Conservation (phyloP, 2,329 filamentous ascomycete genomes). For the Hyphodiscus sp. region DNA sequence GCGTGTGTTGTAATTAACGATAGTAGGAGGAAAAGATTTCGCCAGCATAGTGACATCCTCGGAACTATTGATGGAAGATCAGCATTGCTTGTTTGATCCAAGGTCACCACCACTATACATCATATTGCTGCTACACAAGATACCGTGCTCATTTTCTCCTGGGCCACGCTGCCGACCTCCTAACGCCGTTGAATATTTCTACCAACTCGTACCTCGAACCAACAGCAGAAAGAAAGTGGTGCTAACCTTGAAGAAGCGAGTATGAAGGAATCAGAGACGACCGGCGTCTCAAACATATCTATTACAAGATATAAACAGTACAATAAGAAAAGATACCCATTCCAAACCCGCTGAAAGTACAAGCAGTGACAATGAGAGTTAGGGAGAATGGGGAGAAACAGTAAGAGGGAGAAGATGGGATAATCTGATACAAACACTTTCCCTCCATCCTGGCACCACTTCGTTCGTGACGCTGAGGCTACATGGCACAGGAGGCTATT, state of each 20-base stretch:
- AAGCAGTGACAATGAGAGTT: slow-evolving; percentile 11
- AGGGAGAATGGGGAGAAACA: slow-evolving; percentile 5
- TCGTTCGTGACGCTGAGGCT: not conserved
- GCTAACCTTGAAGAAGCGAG: slow-evolving; percentile 25
- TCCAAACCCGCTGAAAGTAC: not conserved
- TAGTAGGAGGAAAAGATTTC: not conserved
- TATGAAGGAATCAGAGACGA: slow-evolving; percentile 25
- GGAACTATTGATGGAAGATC: not conserved
- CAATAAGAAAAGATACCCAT: slow-evolving; percentile 2
- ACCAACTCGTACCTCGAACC: not conserved
- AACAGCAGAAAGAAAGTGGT: not conserved
- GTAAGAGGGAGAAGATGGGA: slow-evolving; percentile 8
- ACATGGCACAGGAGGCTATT: slow-evolving; percentile 7
- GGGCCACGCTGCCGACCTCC: not conserved
- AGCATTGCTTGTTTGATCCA: not conserved
- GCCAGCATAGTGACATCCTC: slow-evolving; percentile 3
- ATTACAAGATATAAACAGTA: slow-evolving; percentile 17
- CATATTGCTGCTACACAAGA: not conserved
- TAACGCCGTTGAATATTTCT: not conserved
- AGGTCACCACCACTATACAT: not conserved
- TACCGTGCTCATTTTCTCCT: not conserved
- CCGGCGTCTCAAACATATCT: slow-evolving; percentile 32
- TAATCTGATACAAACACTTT: slow-evolving; percentile 6
- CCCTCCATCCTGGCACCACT: not conserved
- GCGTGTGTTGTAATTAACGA: slow-evolving; percentile 18